Evolutionary conservation across 768 basidiomycete genomes (phyloP), one percentile per base, ranked within the genome.

Genomic region (Phlebiopsis flavidoalba): DNA sequence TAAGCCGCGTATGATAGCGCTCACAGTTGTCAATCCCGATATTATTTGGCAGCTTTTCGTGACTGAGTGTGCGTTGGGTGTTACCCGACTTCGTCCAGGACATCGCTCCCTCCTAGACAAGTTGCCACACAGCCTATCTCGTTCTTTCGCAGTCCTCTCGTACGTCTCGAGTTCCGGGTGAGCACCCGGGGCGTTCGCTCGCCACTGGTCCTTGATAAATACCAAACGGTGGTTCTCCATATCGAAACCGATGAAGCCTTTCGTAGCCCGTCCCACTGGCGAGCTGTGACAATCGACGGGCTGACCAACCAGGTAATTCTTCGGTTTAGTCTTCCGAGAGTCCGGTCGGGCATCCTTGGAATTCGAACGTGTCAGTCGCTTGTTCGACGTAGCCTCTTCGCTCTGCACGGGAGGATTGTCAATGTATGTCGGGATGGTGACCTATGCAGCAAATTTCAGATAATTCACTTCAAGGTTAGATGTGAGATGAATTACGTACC

Each of bases 121-220:
- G 58, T 59, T 0, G 58, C 58, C 8, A 59, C 31, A 50, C 1
- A 5, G 33, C 2, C 11, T 43, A 59, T 49, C 11, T 11, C 36
- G 2, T 17, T 2, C 33, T 43, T 10, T 8, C 51, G 26, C 8
- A 59, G 49, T 4, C 33, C 37, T 21, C 21, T 8, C 26, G 48
- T 59, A 59, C n/a, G 40, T 36, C 8, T 59, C 58, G 1, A 51
- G 31, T 21, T 59, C 58, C 35, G 35, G 26, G 31, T n/a, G 33
- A 8, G 17, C 35, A 10, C 50, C 48, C 21, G 49, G 37, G 24
- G 46, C 55, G 11, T 4, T 12, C 3, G 60, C 31, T 10, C 61
- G 48, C 64, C 64, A 63, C 35, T 24, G 36, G 47, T 65, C 64
- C 46, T 65, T 65, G 45, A 65, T 24, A 31, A 65, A 65, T 5